Evolutionary conservation across 2,329 filamentous ascomycete species (phyloP), one percentile per base, ranked within the genome.

Genomic region (Ophiostoma tasmaniense): DNA sequence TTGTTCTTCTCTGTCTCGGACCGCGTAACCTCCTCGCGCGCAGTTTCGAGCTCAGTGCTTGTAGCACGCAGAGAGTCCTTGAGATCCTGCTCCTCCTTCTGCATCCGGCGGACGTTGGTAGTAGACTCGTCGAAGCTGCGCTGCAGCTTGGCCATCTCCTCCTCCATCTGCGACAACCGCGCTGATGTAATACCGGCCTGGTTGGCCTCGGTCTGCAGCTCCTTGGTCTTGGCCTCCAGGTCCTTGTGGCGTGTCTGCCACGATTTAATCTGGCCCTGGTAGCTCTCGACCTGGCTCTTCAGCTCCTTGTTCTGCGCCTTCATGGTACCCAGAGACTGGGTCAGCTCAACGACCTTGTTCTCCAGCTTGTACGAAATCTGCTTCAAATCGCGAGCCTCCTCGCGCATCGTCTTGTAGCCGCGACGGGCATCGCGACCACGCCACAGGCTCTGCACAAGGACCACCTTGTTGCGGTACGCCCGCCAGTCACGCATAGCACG

Each of bases 291-390:
- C 79, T 98, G 93, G 45, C 87, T 89, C 74, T 90, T 84, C 71
- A 99, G 85, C 70, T 87, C 86, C 83, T 96, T 97, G 86, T 99
- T 99, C 81, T 97, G 92, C 72, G 89, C 87, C 82, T 96, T 97
- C 85, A 97, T 90, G 11, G 92, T 89, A 73, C 95, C 93, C 74
- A 99, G 81, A 66, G 90, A 92, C 79, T 99, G 95, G 1, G 95
- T 99, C 76, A 99, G 86, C 81, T 99, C 95, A 72, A 99, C 92
- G 72, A 99, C 95, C 87, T 99, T 99, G 85, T 99, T 98, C 80
- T 99, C 95, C 75, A 99, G 83, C 83, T 97, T 98, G 84, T 99
- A 99, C 2, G 95, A 98, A 74, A 99, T 99, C 80, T 98, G 94
- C 84, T 98, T 98, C 78, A 99, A 87, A 82, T 99, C 96, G 76